Percentiles rank a stretch among this genome's conserved stretches.
These are phyloP conservation scores for Daldinia bambusicola DNA, from an alignment of 495 filamentous ascomycete species.

Conservation along the genomic window DNA sequence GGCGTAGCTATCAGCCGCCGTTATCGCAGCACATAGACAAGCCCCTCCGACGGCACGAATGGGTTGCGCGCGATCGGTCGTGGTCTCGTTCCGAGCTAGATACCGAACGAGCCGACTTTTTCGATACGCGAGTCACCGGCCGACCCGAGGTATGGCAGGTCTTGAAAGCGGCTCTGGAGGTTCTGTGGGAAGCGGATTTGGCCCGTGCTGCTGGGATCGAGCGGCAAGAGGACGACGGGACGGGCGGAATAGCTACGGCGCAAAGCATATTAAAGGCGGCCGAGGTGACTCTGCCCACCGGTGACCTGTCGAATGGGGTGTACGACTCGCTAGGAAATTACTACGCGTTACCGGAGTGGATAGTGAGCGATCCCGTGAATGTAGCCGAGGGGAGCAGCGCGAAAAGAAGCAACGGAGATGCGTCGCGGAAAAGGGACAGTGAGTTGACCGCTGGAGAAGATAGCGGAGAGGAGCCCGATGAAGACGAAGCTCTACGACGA, in stretches of 20 bases:
- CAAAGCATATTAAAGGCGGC: conserved; percentile 82
- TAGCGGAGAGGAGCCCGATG: conserved; percentile 51
- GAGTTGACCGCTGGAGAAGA: conserved; percentile 61
- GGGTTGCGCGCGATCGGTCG: conserved; percentile 55
- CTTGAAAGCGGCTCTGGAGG: conserved; percentile 69
- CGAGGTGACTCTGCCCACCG: conserved; percentile 81
- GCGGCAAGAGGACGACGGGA: conserved; percentile 44
- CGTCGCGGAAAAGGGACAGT: conserved; percentile 56
- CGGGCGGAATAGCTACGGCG: conserved; percentile 69
- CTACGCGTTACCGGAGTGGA: conserved; percentile 79
- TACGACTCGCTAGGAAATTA: conserved; percentile 82
- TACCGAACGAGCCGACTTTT: conserved; percentile 72
- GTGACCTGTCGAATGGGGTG: conserved; percentile 74
- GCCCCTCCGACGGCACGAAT: conserved; percentile 59
- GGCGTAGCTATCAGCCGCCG: conserved; percentile 27
- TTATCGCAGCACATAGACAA: conserved; percentile 61
- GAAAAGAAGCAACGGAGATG: conserved; percentile 44
- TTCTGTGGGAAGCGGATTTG: conserved; percentile 63
- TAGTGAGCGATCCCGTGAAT: conserved; percentile 80
- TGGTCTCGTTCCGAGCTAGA: conserved; percentile 60
- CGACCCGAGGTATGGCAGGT: conserved; percentile 81
- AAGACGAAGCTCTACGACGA: conserved; percentile 66
- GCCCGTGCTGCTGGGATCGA: conserved; percentile 37
- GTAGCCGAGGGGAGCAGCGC: conserved; percentile 57
- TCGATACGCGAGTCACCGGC: conserved; percentile 84